Evolutionary conservation across 2,329 filamentous ascomycete genomes (phyloP).

Genomic region (Colletotrichum eleusines): DNA sequence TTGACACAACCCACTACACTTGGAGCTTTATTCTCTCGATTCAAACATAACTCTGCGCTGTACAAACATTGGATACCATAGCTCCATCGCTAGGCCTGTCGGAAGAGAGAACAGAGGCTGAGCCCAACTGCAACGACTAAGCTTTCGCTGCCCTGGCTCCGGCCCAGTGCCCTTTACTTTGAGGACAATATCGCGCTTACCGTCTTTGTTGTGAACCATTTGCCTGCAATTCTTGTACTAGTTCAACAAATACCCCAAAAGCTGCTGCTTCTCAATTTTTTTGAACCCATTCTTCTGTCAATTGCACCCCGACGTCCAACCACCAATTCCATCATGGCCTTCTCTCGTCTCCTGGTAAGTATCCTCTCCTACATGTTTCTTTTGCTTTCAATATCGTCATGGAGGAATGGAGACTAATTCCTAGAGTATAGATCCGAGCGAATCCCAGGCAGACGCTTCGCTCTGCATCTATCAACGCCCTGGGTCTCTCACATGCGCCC

Average conservation of each 20-base stretch:
- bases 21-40: not conserved
- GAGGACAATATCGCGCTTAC: conserved; percentile 12
- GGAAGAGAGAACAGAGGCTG: conserved; percentile 24
- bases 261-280: not conserved
- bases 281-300: conserved; percentile 5
- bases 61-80: not conserved
- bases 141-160: not conserved
- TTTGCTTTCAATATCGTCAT: not conserved
- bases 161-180: conserved; percentile 4
- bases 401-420: not conserved
- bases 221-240: not conserved
- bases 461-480: not conserved
- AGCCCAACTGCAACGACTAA: conserved; percentile 23
- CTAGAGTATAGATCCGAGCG: conserved; percentile 10
- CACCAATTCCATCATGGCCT: conserved; percentile 10
- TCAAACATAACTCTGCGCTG: not conserved
- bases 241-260: not conserved
- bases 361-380: not conserved
- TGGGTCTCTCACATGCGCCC: not conserved
- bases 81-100: conserved; percentile 1
- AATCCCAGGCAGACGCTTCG: conserved; percentile 3
- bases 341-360: conserved; percentile 32
- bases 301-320: not conserved
- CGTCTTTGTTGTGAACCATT: not conserved
- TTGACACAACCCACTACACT: not conserved